Evolutionary conservation across 768 basidiomycete species (phyloP).

Genomic region (Mycena rebaudengoi): DNA sequence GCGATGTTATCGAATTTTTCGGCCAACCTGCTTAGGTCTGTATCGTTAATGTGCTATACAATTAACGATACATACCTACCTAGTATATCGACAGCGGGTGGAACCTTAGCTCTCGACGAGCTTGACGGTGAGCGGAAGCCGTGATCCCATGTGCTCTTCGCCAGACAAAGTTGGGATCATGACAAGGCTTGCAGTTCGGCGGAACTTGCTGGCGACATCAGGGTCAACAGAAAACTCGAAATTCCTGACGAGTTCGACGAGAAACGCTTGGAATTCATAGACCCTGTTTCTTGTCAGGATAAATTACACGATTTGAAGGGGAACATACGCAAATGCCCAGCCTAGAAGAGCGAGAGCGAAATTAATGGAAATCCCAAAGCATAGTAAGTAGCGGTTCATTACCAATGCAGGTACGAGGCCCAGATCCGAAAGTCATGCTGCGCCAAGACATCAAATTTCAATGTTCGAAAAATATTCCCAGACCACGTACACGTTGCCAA

Average conservation of each 20-base stretch:
- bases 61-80: too few species aligned
- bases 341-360: slow-evolving; percentile 31
- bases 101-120: too few species aligned
- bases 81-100: too few species aligned
- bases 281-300: slow-evolving; percentile 29
- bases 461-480: too few species aligned
- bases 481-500: too few species aligned
- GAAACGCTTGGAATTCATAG: slow-evolving; percentile 64
- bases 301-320: background rate
- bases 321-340: slow-evolving; percentile 53
- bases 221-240: slow-evolving; percentile 61
- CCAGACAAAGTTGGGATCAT: slow-evolving; percentile 59
- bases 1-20: too few species aligned
- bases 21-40: too few species aligned
- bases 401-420: slow-evolving; percentile 53
- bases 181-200: slow-evolving; percentile 55
- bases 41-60: too few species aligned
- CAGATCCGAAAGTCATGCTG: too few species aligned
- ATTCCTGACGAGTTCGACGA: slow-evolving; percentile 65
- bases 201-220: slow-evolving; percentile 45
- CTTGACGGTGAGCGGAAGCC: slow-evolving; percentile 3
- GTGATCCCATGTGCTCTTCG: slow-evolving; percentile 22
- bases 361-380: background rate
- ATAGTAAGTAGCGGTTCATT: background rate
- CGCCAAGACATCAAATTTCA: too few species aligned